Percentiles rank a stretch among this genome's conserved stretches.
Evolutionary conservation across 2,329 filamentous ascomycete species (phyloP).

Genomic region (Aspergillus chevalieri): DNA sequence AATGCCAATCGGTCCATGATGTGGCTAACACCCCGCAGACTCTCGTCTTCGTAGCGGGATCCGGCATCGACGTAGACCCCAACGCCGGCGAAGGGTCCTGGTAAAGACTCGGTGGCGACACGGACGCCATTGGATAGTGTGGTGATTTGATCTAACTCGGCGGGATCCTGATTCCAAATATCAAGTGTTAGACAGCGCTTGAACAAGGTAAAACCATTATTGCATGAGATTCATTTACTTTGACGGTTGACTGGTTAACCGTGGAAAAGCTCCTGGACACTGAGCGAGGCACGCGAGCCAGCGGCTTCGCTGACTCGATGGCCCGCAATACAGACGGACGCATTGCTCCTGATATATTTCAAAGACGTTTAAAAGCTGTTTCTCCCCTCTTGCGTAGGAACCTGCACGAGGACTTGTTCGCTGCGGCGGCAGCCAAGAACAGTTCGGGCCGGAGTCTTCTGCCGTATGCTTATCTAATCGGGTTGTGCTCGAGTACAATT

Average conservation of each 20-base stretch:
- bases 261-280: slow-evolving; percentile 33
- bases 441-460: slow-evolving; percentile 17
- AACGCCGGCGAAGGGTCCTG: slow-evolving; percentile 89
- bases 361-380: background rate
- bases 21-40: slow-evolving; percentile 83
- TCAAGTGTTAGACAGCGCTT: background rate
- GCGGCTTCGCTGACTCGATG: slow-evolving; percentile 32
- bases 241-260: slow-evolving; percentile 23
- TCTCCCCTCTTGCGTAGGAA: background rate
- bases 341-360: slow-evolving; percentile 21
- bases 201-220: background rate
- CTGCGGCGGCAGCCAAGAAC: slow-evolving; percentile 8
- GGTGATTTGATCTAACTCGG: slow-evolving; percentile 80
- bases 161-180: slow-evolving; percentile 58
- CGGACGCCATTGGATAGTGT: slow-evolving; percentile 87
- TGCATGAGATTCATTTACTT: slow-evolving; percentile 21
- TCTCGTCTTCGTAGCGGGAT: slow-evolving; percentile 83
- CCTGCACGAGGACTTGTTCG: slow-evolving; percentile 8
- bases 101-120: slow-evolving; percentile 88
- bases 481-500: background rate
- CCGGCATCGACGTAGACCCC: slow-evolving; percentile 95
- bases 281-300: slow-evolving; percentile 27
- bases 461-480: slow-evolving; percentile 27
- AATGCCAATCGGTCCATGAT: slow-evolving; percentile 95
- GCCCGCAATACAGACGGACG: slow-evolving; percentile 37